These are phyloP conservation scores for Diversispora epigaea DNA, from an alignment of 192 early-diverging fungal genomes.

Conservation along the genomic window DNA sequence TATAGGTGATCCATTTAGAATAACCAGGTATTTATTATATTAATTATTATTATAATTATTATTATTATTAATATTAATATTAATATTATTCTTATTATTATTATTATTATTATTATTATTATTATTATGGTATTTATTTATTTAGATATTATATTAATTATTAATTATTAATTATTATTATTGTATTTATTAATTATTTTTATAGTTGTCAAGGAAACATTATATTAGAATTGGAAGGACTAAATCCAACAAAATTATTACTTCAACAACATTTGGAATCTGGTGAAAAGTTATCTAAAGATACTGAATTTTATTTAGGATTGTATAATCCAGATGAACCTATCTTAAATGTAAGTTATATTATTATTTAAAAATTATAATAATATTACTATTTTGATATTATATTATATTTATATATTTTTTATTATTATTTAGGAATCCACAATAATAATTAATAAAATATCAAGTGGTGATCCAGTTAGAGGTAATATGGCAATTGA, in stretches of 20 bases:
- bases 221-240: conserved; percentile 53
- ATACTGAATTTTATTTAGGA: conserved; percentile 55
- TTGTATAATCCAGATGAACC: conserved; percentile 30
- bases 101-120: no score
- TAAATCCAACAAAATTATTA: conserved; percentile 50
- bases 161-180: neutral
- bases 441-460: conserved; percentile 40
- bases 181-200: neutral
- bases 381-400: neutral
- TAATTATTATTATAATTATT: no score
- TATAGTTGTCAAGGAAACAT: conserved; percentile 52
- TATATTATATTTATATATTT: neutral
- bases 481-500: conserved; percentile 61
- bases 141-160: neutral
- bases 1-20: conserved; percentile 49
- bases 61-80: no score
- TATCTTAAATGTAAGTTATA: conserved; percentile 34
- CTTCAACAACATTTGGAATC: conserved; percentile 33
- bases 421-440: conserved; percentile 14
- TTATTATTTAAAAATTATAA: neutral
- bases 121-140: no score
- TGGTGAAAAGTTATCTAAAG: conserved; percentile 43
- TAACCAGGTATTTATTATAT: conserved; percentile 41
- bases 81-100: no score
- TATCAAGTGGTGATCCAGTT: conserved; percentile 57